Conservation (phyloP, 2,329 filamentous ascomycete genomes). For the Pseudohalonectria lignicola region DNA sequence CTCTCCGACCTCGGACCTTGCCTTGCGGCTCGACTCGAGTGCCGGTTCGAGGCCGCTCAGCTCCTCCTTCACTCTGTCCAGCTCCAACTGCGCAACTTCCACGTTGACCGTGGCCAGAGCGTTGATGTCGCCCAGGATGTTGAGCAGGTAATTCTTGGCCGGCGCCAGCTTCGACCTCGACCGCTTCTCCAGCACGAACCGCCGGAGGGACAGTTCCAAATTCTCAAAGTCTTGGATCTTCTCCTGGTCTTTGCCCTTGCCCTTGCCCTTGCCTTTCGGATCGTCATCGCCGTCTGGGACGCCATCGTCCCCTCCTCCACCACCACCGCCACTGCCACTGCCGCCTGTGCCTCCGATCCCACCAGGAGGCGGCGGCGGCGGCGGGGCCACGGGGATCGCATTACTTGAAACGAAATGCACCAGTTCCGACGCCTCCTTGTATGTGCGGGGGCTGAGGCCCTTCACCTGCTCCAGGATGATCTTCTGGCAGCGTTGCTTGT, state of each 20-base stretch:
- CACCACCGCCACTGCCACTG: slow-evolving; percentile 40
- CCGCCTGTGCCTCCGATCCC: slow-evolving; percentile 25
- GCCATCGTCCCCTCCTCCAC: slow-evolving; percentile 43
- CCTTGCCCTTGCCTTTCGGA: slow-evolving; percentile 47
- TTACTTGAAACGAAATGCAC: slow-evolving; percentile 98
- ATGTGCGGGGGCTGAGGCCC: slow-evolving; percentile 80
- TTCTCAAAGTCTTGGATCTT: slow-evolving; percentile 84
- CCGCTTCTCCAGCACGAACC: slow-evolving; percentile 92
- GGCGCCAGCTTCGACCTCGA: slow-evolving; percentile 92
- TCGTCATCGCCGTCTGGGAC: slow-evolving; percentile 3
- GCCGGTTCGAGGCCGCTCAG: slow-evolving; percentile 74
- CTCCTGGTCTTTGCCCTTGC: slow-evolving; percentile 79
- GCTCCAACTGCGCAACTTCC: slow-evolving; percentile 74
- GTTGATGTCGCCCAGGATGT: slow-evolving; percentile 80
- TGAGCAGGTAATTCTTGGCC: slow-evolving; percentile 88
- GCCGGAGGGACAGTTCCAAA: slow-evolving; percentile 76
- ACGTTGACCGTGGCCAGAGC: slow-evolving; percentile 76
- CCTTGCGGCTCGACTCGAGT: slow-evolving; percentile 73
- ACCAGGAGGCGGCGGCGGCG: slow-evolving; percentile 42
- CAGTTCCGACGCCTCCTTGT: slow-evolving; percentile 83
- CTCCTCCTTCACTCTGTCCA: slow-evolving; percentile 72
- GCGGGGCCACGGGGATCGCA: slow-evolving; percentile 66
- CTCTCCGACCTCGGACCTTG: slow-evolving; percentile 68
- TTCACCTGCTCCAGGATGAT: slow-evolving; percentile 86
- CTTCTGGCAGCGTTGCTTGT: slow-evolving; percentile 83